These are phyloP conservation scores for Sporopachydermia lactativora DNA, from an alignment of 805 yeast species.

Conservation along the genomic window DNA sequence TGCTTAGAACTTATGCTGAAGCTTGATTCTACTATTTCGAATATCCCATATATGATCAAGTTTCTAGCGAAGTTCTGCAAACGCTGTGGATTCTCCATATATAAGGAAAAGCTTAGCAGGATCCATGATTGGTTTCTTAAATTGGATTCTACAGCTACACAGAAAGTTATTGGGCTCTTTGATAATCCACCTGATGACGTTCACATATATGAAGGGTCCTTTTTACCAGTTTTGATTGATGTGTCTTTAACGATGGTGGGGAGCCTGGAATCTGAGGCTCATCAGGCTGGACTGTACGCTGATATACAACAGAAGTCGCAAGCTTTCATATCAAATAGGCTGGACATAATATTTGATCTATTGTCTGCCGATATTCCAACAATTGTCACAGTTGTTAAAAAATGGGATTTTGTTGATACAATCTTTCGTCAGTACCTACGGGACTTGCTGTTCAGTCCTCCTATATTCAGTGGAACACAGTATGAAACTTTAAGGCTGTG, in stretches of 20 bases:
- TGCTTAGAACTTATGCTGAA: slow-evolving; percentile 7
- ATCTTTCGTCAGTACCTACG: background rate
- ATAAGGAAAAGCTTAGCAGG: background rate
- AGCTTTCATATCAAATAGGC: background rate
- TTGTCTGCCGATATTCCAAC: background rate
- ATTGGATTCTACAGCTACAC: background rate
- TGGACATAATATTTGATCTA: background rate
- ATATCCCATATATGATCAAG: background rate
- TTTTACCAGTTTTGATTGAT: background rate
- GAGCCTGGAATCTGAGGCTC: background rate
- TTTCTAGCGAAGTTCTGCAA: background rate
- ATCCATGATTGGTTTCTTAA: background rate
- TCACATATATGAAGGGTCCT: background rate
- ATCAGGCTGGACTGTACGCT: too few species aligned
- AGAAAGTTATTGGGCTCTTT: background rate
- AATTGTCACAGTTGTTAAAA: background rate
- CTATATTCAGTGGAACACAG: background rate
- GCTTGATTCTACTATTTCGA: background rate
- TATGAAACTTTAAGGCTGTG: background rate
- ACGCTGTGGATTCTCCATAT: background rate
- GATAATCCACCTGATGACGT: slow-evolving; percentile 31
- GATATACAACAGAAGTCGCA: background rate
- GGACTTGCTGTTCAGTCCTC: background rate
- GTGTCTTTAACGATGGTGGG: too few species aligned
- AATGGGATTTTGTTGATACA: background rate